These are phyloP conservation scores for Hortiboletus rubellus DNA, from an alignment of 1,284 basidiomycete species.

Conservation along the genomic window DNA sequence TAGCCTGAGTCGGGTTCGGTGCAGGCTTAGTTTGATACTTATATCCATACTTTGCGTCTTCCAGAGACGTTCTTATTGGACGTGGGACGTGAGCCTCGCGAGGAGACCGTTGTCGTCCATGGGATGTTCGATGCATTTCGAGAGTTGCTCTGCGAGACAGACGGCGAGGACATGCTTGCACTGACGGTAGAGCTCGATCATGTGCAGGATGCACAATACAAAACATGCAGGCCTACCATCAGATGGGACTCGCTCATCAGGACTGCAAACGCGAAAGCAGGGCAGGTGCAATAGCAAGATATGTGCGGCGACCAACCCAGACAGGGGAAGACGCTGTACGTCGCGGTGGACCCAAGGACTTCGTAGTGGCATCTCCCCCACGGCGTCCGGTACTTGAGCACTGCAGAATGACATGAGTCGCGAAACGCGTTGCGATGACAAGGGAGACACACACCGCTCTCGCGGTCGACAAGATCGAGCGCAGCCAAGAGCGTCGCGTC, in stretches of 20 bases:
- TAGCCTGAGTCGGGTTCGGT: background rate
- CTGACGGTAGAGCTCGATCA: constrained; percentile 37
- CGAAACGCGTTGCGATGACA: background rate
- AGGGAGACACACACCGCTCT: constrained; percentile 48
- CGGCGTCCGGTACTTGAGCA: constrained; percentile 58
- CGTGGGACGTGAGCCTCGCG: constrained; percentile 30
- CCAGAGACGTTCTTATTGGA: constrained; percentile 6
- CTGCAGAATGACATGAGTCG: constrained; percentile 37
- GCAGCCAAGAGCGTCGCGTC: constrained; percentile 64
- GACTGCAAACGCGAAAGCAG: constrained; percentile 65
- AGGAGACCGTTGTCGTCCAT: constrained; percentile 50
- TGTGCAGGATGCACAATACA: background rate
- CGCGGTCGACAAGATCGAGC: constrained; percentile 68
- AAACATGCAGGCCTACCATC: constrained; percentile 50
- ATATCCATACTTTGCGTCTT: constrained; percentile 8
- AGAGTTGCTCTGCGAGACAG: constrained; percentile 54
- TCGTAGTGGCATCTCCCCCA: constrained; percentile 62
- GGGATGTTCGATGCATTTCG: constrained; percentile 50
- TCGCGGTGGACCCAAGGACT: constrained; percentile 62
- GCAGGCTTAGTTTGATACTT: constrained; percentile 16
- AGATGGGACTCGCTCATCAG: constrained; percentile 56
- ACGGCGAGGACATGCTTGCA: constrained; percentile 78
- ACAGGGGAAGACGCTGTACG: constrained; percentile 60
- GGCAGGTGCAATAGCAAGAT: constrained; percentile 69
- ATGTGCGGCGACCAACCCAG: constrained; percentile 40